These are phyloP conservation scores for Cryptosporidium ubiquitum DNA, from an alignment of 169 alveolate genomes.

Conservation along the genomic window DNA sequence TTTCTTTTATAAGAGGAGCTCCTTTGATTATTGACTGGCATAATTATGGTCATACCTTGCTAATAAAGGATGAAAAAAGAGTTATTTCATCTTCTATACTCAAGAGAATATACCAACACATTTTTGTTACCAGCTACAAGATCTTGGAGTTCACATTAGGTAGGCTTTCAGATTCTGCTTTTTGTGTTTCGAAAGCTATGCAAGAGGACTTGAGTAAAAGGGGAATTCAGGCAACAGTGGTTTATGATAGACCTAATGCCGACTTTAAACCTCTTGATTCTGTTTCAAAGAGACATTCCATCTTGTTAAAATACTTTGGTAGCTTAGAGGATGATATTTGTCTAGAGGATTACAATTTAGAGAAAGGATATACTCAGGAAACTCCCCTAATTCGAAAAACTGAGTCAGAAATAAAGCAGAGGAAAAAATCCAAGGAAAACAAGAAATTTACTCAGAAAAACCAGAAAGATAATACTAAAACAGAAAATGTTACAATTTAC, in stretches of 20 bases:
- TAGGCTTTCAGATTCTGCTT: constrained; percentile 81
- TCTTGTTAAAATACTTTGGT: constrained; percentile 72
- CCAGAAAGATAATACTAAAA: neutral
- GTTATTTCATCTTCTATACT: constrained; percentile 7
- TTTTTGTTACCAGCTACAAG: constrained; percentile 7
- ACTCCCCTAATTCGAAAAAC: neutral
- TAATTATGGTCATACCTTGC: constrained; percentile 89
- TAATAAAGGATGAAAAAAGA: constrained; percentile 77
- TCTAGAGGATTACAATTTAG: neutral
- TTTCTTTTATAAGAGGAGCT: constrained; percentile 78
- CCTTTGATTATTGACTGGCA: constrained; percentile 91
- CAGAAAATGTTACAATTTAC: neutral
- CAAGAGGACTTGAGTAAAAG: constrained; percentile 81
- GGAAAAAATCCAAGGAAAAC: neutral
- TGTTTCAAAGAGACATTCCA: constrained; percentile 64
- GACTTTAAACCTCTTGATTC: constrained; percentile 76
- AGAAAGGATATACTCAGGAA: neutral
- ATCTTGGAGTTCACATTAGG: constrained; percentile 85
- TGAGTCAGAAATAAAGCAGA: neutral
- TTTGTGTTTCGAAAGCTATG: constrained; percentile 91
- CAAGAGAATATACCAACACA: neutral
- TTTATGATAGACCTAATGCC: constrained; percentile 86
- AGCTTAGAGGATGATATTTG: constrained; percentile 7
- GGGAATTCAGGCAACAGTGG: constrained; percentile 82
- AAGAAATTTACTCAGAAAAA: neutral